Percentiles rank a stretch among this genome's conserved stretches.
phyloP scores from a whole-genome alignment of 176 grass and related monocot species.

The Chloris gayana region DNA sequence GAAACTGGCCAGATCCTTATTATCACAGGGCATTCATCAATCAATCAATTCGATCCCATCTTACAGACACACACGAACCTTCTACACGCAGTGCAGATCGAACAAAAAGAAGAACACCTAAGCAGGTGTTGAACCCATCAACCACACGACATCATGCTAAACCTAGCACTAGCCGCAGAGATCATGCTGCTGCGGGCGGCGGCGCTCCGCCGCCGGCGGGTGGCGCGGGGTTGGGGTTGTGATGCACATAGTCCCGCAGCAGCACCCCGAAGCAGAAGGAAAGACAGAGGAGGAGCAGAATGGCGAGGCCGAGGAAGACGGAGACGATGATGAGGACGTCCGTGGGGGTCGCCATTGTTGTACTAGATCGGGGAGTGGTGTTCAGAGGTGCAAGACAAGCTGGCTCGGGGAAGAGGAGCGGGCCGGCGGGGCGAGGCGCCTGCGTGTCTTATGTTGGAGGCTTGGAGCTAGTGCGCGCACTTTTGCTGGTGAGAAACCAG shows the following conservation, averaged over 20 bases:
- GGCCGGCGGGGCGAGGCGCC: neutral
- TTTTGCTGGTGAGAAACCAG: too few species aligned
- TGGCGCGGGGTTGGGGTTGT: too few species aligned
- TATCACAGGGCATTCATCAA: too few species aligned
- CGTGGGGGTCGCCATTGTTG: neutral
- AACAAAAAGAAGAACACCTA: neutral
- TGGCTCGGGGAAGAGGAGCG: neutral
- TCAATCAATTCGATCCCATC: too few species aligned
- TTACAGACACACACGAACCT: too few species aligned
- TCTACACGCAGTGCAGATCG: neutral
- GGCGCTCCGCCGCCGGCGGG: too few species aligned
- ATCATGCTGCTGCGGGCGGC: too few species aligned
- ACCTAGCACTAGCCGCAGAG: neutral
- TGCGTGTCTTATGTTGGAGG: too few species aligned
- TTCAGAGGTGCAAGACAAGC: too few species aligned
- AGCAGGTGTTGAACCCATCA: neutral
- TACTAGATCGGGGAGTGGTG: neutral
- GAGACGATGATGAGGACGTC: neutral
- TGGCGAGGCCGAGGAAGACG: neutral
- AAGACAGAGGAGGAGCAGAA: neutral
- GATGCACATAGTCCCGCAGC: neutral
- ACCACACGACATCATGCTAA: neutral
- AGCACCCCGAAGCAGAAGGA: neutral
- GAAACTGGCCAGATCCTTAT: too few species aligned
- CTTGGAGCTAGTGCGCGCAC: too few species aligned